Evolutionary conservation across 257 asterid species (phyloP).

Genomic region (Solanum tacnaense): DNA sequence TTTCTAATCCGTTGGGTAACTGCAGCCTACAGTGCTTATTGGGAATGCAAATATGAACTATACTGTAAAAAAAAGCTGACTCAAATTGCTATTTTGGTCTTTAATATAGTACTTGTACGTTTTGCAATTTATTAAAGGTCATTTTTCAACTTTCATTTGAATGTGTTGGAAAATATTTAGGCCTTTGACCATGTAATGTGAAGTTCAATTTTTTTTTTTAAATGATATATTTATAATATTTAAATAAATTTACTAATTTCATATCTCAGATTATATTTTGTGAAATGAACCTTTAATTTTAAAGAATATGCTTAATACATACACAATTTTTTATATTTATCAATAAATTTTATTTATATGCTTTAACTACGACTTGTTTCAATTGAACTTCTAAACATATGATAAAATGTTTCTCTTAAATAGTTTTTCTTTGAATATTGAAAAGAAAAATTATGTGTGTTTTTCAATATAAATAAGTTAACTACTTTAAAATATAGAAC

Average conservation of each 20-base stretch:
- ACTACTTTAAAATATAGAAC: background rate
- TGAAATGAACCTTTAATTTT: background rate
- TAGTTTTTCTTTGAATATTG: background rate
- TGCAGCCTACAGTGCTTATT: background rate
- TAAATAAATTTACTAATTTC: background rate
- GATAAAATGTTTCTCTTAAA: background rate
- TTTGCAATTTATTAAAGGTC: background rate
- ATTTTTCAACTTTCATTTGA: background rate
- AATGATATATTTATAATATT: background rate
- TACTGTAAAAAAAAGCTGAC: background rate
- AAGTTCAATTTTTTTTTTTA: background rate
- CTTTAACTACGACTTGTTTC: background rate
- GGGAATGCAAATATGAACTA: background rate
- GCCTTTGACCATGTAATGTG: background rate
- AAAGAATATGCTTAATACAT: background rate
- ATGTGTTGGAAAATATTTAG: background rate
- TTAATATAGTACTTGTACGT: background rate
- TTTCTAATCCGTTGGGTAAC: conserved; percentile 1
- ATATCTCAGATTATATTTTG: background rate
- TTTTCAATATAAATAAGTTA: background rate
- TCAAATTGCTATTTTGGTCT: background rate
- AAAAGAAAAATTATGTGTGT: background rate
- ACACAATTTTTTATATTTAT: background rate
- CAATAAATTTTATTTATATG: background rate
- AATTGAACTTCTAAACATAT: too few relatives aligned